Base-by-base conservation (phyloP, 2,329 filamentous ascomycete genomes). In the Aureobasidium sp. region DNA sequence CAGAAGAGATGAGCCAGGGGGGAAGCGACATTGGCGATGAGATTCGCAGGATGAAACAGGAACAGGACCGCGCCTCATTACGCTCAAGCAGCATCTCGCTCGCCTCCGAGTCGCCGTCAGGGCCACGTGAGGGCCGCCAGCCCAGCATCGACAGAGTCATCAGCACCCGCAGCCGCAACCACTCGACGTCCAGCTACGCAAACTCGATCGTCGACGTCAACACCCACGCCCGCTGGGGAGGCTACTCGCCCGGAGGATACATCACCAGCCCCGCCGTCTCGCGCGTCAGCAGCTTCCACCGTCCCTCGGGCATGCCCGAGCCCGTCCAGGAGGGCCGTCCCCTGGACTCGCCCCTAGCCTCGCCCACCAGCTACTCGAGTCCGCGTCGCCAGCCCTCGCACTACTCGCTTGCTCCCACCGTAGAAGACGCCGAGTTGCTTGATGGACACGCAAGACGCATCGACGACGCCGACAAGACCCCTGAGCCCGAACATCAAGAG, bases 21-120 rank as follows among this genome's bases (percentile, higher is more conserved):
- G 81, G 81, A 51, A 89, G 86, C 65, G 90, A 89, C 65, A 88
- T 91, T 70, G 88, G 88, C 68, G 84, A 89, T 77, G 88, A 89
- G 67, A 92, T 91, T 68, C 83, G 87, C 63, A 84, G 87, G 69
- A 79, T 90, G 66, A 86, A 90, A 73, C 79, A 84, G 64, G 86
- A 89, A 73, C 78, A 89, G 70, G 90, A 89, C 75, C 82, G 84
- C 67, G 84, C 80, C 70, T 87, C 89, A 70, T 81, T 84, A 64
- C 81, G 64, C 37, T 65, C 64, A 22, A 64, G 64, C 52, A 53
- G 56, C n/a, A 52, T 62, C 31, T 34, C 31, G 8, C 9, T 34
- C 39, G 48, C 49, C 31, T 62, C 49, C n/a, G 49, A 52, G 49
- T 52, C 49, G 49, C 42, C 7, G 37, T 44, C 56, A 22, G 12